Base-by-base conservation (phyloP, 306 rosid species). In the Cucurbita argyrosperma region DNA sequence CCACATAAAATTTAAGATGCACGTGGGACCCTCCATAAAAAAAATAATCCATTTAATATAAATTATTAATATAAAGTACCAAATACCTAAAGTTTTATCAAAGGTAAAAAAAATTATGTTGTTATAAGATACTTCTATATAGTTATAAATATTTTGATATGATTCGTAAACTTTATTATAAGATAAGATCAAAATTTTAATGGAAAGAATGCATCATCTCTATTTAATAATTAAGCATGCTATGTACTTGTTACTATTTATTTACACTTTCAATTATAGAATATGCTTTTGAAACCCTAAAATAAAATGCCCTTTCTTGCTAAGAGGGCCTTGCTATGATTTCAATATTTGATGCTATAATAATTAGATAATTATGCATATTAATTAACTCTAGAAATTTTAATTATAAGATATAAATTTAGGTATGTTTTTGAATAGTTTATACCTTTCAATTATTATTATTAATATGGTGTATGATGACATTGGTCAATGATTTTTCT, bases 21-120 rank as follows among this genome's bases (percentile, higher is more conserved):
- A 80, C 65, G 74, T 85, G 83, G 97, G 92, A 79, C 82, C 89
- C 86, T 65, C 74, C 18, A 78, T 42, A 26, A 26, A 26, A 26
- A 26, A 26, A 26, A 26, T 26, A 26, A 26, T 26, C 26, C 2
- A 26, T 30, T 30, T 30, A 30, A 30, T 30, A 30, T 30, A 30
- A 30, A 30, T 26, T 26, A 26, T 30, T 30, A 30, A 30, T 30
- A 30, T 30, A 30, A 30, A 30, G 30, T 30, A 30, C 35, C 35
- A 30, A 2, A 30, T 2, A 30, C 35, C 35, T 30, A 30, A 26
- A 16, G 21, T 53, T 16, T 1, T 38, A 57, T 23, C 7, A 19
- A 9, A 57, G 2, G 14, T 19, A 56, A 0, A 2, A 56, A 56
- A 53, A 16, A 16, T n/a, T 23, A 15, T 53, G 61, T 55, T 55